Conservation (phyloP, 2,329 filamentous ascomycete species). For the Aspergillus versicolor region DNA sequence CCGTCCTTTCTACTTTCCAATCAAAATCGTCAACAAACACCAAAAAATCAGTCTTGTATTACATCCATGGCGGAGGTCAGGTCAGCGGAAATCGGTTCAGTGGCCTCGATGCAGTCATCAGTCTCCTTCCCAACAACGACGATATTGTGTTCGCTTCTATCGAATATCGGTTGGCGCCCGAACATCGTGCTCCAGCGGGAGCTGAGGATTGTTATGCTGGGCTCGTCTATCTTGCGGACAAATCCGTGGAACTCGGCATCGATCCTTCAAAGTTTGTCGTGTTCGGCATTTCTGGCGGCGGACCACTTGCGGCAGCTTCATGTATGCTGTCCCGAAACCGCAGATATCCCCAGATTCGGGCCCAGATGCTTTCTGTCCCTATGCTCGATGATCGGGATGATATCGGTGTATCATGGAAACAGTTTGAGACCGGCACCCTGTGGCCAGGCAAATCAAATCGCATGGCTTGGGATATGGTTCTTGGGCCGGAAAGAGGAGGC, state of each 20-base stretch:
- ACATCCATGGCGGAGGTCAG: constrained; percentile 7
- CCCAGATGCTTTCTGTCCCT: too few species aligned
- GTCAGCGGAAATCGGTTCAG: constrained; percentile 1
- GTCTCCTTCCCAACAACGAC: neutral
- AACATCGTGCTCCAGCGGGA: constrained; percentile 1
- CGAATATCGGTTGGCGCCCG: constrained; percentile 6
- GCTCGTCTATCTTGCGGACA: neutral
- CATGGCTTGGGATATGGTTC: too few species aligned
- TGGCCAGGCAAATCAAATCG: too few species aligned
- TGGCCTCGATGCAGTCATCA: too few species aligned
- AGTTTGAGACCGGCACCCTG: too few species aligned
- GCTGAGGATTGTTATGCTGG: neutral
- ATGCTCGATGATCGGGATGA: too few species aligned
- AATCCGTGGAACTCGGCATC: neutral
- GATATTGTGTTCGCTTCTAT: neutral
- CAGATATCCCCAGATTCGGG: too few species aligned
- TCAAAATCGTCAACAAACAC: neutral
- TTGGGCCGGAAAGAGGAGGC: too few species aligned
- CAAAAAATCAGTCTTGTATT: neutral
- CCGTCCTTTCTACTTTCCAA: neutral
- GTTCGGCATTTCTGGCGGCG: neutral
- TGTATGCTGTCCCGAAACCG: too few species aligned
- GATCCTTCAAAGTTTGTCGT: neutral
- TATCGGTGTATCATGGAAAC: too few species aligned
- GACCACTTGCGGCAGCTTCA: neutral